A percentile compares a stretch with the other conserved stretches of the same genome.
Conservation (phyloP, 2,329 filamentous ascomycete genomes). For the Alternaria triticina region DNA sequence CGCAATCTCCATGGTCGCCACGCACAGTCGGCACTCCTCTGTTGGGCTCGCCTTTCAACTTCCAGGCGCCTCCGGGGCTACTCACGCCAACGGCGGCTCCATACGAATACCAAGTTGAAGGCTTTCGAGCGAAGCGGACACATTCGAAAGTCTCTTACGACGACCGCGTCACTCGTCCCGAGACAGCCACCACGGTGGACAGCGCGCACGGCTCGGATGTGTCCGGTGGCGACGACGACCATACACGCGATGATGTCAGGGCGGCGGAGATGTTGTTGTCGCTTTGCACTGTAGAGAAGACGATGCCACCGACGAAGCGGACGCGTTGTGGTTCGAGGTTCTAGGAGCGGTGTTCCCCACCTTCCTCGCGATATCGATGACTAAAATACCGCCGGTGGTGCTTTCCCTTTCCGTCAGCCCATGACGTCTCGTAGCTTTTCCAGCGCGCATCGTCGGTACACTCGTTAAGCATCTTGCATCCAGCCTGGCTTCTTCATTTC, state of each 20-base stretch:
- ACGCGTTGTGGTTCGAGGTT: slow-evolving; percentile 36
- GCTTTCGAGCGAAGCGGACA: slow-evolving; percentile 33
- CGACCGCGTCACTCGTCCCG: slow-evolving; percentile 8
- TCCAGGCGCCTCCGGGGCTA: slow-evolving; percentile 2
- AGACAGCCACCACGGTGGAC: slow-evolving; percentile 7
- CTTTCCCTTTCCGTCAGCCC: slow-evolving; percentile 11
- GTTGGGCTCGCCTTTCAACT: slow-evolving; percentile 16
- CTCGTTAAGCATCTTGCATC: slow-evolving; percentile 13
- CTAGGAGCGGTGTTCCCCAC: slow-evolving; percentile 12
- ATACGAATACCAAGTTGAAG: slow-evolving; percentile 7
- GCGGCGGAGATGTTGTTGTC: slow-evolving; percentile 47
- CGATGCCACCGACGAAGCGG: slow-evolving; percentile 35
- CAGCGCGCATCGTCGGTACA: slow-evolving; percentile 7
- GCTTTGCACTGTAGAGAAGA: slow-evolving; percentile 32
- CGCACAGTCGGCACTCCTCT: slow-evolving; percentile 14
- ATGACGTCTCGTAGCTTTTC: slow-evolving; percentile 7
- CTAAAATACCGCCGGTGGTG: slow-evolving; percentile 3
- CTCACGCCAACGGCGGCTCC: slow-evolving; percentile 24
- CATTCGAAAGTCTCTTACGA: slow-evolving; percentile 30
- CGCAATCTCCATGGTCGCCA: slow-evolving; percentile 20
- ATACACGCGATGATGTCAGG: slow-evolving; percentile 34
- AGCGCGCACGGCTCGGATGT: slow-evolving; percentile 4
- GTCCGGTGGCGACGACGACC: slow-evolving; percentile 6
- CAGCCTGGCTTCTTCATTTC: slow-evolving; percentile 2
- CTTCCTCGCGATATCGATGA: neutral